phyloP scores from a whole-genome alignment of 164 flowering plant genomes.

The Stephania yunnanensis region DNA sequence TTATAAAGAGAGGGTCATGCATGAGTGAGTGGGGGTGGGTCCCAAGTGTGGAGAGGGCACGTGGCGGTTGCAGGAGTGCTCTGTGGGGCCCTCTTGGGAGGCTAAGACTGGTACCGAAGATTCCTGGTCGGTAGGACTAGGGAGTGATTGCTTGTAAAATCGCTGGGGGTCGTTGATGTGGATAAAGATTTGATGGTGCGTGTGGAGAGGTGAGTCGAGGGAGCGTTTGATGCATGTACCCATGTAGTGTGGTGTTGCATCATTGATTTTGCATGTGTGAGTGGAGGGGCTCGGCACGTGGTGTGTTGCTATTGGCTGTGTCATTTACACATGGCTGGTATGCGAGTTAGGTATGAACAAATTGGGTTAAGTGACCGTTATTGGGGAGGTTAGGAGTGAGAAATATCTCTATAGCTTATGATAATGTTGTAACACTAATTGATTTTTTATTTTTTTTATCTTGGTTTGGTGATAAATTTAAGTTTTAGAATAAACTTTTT shows the following conservation, averaged over 20 bases:
- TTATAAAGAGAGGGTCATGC: neutral
- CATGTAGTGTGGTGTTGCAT: no score
- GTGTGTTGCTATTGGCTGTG: neutral
- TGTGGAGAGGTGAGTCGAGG: neutral
- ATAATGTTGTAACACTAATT: no score
- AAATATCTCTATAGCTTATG: neutral
- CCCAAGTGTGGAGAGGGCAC: conserved; percentile 3
- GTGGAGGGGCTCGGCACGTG: neutral
- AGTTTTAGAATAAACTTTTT: neutral
- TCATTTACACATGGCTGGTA: neutral
- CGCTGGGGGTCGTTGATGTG: no score
- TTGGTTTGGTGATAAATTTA: no score
- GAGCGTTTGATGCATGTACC: neutral
- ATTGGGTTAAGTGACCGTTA: neutral
- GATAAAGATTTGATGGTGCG: no score
- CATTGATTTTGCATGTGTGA: no score
- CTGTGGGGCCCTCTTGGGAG: neutral
- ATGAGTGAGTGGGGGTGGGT: neutral
- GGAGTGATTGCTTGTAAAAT: neutral
- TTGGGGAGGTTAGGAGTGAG: neutral
- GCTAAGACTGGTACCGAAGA: neutral
- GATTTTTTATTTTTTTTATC: neutral
- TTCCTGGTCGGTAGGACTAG: neutral
- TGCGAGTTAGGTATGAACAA: neutral
- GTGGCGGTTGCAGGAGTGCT: conserved; percentile 4